These are phyloP conservation scores for Pseudovirgaria hyperparasitica DNA, from an alignment of 2,329 filamentous ascomycete genomes.

Conservation along the genomic window DNA sequence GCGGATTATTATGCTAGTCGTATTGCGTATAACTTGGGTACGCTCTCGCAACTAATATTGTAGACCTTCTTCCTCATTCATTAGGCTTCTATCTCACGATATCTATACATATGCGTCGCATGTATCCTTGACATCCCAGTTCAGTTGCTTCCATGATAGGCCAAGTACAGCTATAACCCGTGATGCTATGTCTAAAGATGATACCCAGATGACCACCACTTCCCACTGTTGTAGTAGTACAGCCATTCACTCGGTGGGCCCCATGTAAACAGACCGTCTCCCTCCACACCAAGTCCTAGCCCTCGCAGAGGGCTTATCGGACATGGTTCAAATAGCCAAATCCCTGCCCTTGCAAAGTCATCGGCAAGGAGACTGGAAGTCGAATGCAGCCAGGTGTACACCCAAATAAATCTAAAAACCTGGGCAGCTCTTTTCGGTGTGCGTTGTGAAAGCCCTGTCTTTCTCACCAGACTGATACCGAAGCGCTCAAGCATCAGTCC, in stretches of 20 bases:
- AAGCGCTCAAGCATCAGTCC: constrained; percentile 51
- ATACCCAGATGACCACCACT: no score
- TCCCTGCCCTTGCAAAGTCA: constrained; percentile 59
- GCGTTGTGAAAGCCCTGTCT: constrained; percentile 16
- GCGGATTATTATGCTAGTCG: no score
- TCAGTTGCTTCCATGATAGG: no score
- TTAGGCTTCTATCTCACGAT: no score
- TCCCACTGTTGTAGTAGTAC: constrained; percentile 45
- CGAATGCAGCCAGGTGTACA: constrained; percentile 52
- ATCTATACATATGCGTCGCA: no score
- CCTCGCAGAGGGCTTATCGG: constrained; percentile 59
- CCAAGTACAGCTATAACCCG: no score
- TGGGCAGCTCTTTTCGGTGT: constrained; percentile 37
- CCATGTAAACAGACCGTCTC: constrained; percentile 58
- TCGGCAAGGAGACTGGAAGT: constrained; percentile 57
- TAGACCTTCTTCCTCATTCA: no score
- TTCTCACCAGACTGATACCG: constrained; percentile 22
- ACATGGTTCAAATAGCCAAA: constrained; percentile 77
- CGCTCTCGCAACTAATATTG: no score
- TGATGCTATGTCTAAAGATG: no score
- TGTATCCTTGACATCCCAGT: no score
- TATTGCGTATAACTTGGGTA: no score
- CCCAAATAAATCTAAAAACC: constrained; percentile 48
- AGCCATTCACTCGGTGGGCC: constrained; percentile 32
- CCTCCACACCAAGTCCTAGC: constrained; percentile 48